A percentile compares a stretch with the other conserved stretches of the same genome.
phyloP scores from a whole-genome alignment of 257 asterid species.

The Marsdenia floribunda region DNA sequence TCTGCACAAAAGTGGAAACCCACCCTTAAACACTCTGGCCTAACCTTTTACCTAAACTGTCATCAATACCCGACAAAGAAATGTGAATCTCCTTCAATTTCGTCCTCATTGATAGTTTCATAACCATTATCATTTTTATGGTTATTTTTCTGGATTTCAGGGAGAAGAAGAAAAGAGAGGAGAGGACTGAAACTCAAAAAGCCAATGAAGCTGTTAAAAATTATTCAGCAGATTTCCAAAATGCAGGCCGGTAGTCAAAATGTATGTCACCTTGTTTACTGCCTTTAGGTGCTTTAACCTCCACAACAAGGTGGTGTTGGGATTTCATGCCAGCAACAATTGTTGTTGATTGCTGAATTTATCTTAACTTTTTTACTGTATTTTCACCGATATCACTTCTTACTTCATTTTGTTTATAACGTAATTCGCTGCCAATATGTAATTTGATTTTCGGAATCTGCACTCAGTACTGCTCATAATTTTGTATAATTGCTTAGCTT shows the following conservation, averaged over 20 bases:
- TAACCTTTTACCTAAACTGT: not conserved
- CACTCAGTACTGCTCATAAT: not conserved
- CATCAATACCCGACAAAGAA: not conserved
- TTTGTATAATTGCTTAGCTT: not conserved
- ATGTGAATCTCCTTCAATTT: not conserved
- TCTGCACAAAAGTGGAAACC: not conserved
- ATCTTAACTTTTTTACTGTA: not conserved
- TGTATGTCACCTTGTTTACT: slow-evolving; percentile 6
- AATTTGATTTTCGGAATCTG: not conserved
- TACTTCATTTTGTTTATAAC: not conserved
- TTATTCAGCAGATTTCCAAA: slow-evolving; percentile 41
- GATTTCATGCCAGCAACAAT: not conserved
- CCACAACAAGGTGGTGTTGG: not conserved
- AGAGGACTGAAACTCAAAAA: slow-evolving; percentile 67
- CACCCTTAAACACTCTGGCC: not conserved
- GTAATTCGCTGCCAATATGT: not conserved
- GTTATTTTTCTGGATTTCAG: slow-evolving; percentile 30
- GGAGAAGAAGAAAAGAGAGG: slow-evolving; percentile 90
- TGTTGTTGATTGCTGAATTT: not conserved
- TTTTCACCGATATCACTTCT: not conserved
- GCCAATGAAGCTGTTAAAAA: slow-evolving; percentile 75
- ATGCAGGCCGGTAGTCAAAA: slow-evolving; percentile 25
- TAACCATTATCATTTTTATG: not conserved
- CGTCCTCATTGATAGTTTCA: not conserved
- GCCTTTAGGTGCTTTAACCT: slow-evolving; percentile 5